Base-by-base conservation (phyloP, 2,329 filamentous ascomycete genomes). In the Neopestalotiopsis clavispora region DNA sequence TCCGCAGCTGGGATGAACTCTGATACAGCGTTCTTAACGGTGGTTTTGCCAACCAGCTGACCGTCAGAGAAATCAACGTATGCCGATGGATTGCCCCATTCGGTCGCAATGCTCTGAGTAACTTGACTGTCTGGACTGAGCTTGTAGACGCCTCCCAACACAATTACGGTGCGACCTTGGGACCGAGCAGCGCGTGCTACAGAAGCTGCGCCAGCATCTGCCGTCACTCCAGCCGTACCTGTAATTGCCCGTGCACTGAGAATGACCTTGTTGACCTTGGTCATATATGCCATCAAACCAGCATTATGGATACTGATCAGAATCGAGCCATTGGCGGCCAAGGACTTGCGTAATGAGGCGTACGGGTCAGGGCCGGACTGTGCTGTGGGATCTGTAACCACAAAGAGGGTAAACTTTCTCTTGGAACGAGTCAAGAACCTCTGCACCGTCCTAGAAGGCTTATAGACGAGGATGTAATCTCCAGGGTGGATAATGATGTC, bases 401-500 rank as follows among this genome's bases (percentile, higher is more conserved):
- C 90, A 7, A 98, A 89, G 28, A 98, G 91, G 4, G 95, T 98
- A 78, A 98, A 98, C 75, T 92, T 95, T 73, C 96, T 89, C 83
- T 97, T 97, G 42, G 91, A 87, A 70, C 94, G 92, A 52, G 96
- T 86, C 32, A 99, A 86, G 76, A 99, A 98, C 68, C 91, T 92
- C 78, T 98, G 94, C 6, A 98, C 93, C 0, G 94, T 97, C 42
- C 89, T 87, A 0, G 94, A 95, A 1, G 94, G 94, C 59, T 93
- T 93, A 78, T 97, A 92, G 9, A 95, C 95, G 71, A 99, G 89
- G 71, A 99, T 93, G 74, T 95, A 92, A 80, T 99, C 95, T 77
- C 95, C 94, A 1, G 94, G 93, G 78, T 97, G 94, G 72, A 99
- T 97, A 80, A 98, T 93, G 62, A 97, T 93, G 71, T 97, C 92